Percentiles rank a stretch among this genome's conserved stretches.
Evolutionary conservation across 306 rosid species (phyloP).

Genomic region (Cicer judaicum): DNA sequence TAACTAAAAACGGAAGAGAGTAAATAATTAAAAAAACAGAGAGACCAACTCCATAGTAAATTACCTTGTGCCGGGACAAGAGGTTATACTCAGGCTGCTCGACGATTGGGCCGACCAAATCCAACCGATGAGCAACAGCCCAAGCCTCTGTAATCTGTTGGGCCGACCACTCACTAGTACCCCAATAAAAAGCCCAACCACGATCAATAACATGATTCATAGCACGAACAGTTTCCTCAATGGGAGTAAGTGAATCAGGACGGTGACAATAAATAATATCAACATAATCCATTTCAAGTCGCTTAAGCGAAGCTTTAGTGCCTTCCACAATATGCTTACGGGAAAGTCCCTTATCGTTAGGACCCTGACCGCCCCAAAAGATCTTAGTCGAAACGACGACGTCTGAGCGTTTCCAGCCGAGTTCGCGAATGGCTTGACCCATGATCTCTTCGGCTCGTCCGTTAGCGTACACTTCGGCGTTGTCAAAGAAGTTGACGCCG

Average conservation of each 20-base stretch:
- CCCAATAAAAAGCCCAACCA: slow-evolving; percentile 98
- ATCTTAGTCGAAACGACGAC: slow-evolving; percentile 93
- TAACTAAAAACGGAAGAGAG: too few relatives aligned
- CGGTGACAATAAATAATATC: slow-evolving; percentile 87
- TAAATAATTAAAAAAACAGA: too few relatives aligned
- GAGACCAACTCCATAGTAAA: too few relatives aligned
- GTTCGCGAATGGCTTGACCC: slow-evolving; percentile 92
- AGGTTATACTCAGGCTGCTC: slow-evolving; percentile 98
- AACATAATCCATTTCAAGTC: slow-evolving; percentile 86
- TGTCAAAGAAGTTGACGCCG: slow-evolving; percentile 99
- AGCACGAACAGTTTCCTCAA: slow-evolving; percentile 94
- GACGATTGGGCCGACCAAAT: slow-evolving; percentile 84
- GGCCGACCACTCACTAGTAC: slow-evolving; percentile 97
- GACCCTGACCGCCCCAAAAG: slow-evolving; percentile 98
- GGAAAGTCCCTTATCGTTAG: slow-evolving; percentile 93
- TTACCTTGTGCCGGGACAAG: slow-evolving; percentile 76
- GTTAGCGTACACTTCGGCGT: slow-evolving; percentile 96
- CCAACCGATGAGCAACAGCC: slow-evolving; percentile 75
- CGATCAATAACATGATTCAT: slow-evolving; percentile 83
- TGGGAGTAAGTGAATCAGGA: slow-evolving; percentile 78
- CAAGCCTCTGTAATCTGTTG: slow-evolving; percentile 99
- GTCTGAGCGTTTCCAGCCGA: slow-evolving; percentile 96
- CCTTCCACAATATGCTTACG: slow-evolving; percentile 90
- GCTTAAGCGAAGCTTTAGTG: slow-evolving; percentile 79
- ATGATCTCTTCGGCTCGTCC: slow-evolving; percentile 98